Conservation (phyloP, 1,139 yeast species). For the Sugiyamaella sp. region DNA sequence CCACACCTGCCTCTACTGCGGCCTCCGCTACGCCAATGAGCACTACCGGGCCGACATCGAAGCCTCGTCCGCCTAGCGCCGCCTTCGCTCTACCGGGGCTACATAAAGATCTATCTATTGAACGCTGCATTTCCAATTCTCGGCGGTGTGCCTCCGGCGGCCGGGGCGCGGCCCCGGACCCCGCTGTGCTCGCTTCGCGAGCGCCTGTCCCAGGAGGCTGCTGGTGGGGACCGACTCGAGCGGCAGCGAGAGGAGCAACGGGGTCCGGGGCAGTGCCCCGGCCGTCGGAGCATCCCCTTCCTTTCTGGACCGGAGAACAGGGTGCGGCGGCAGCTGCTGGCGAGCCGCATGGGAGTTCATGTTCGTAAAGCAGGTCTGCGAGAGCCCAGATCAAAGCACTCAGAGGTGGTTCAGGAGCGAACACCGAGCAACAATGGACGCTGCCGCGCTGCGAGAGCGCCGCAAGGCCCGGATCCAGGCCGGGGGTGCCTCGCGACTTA, state of each 20-base stretch:
- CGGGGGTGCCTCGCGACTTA: constrained; percentile 42
- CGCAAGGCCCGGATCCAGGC: constrained; percentile 44
- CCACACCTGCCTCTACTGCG: constrained; percentile 77
- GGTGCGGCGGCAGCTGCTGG: no score
- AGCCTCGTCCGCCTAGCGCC: constrained; percentile 4
- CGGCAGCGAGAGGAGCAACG: no score
- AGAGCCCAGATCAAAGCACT: not conserved
- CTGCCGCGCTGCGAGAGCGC: constrained; percentile 42
- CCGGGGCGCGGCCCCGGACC: no score
- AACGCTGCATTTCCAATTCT: no score
- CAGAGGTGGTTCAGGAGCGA: not conserved
- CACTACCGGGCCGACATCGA: constrained; percentile 19
- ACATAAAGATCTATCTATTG: constrained; percentile 6
- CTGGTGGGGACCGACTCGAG: no score
- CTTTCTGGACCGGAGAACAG: no score
- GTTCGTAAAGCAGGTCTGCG: no score
- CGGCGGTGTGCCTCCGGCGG: no score
- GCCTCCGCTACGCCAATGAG: constrained; percentile 30
- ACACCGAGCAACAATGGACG: constrained; percentile 29
- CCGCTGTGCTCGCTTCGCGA: no score
- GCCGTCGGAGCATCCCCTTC: no score
- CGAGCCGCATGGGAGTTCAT: not conserved
- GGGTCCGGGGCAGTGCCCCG: no score
- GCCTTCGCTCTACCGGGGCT: not conserved
- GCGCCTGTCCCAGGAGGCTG: no score